Base-by-base conservation (phyloP, 768 basidiomycete species). In the Podaxis sp. region DNA sequence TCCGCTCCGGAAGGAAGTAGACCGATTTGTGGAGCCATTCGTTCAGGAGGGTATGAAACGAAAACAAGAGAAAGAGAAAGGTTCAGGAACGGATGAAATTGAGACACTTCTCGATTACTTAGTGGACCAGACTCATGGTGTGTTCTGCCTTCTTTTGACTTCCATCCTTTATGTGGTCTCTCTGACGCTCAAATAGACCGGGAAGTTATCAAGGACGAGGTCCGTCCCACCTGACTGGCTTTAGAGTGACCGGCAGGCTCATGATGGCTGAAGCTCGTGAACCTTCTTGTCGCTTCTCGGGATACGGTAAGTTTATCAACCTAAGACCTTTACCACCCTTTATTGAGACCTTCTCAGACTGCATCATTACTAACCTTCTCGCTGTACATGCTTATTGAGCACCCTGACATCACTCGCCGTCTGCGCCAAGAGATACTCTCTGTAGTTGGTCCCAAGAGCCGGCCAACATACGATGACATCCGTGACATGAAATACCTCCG, bases 201-300 rank as follows among this genome's bases (percentile, higher is more conserved):
- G 4, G 69, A 63, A 13, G 62, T 75, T 22, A 69, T 87, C n/a
- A 77, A 78, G 59, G 84, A 85, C 64, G 74, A 75, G 54, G 65
- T 69, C 17, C 4, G 60, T 53, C 24, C 19, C 15, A 24, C 24
- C 11, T 25, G 6, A 25, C 22, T 50, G 13, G 41, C 38, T 15
- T 8, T 33, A 33, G 29, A 15, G 53, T 17, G 33, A 24, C 33
- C 0, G 25, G 25, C 53, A 63, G 6, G 64, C 61, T 33, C 43
- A 27, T 47, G 55, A 46, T 55, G 19, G 13, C 54, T 22, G 47
- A 52, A 25, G 55, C 55, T 61, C n/a, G 66, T 85, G n/a, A 86
- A 86, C 64, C 81, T 87, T 46, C 71, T 84, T 15, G 75, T 87
- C 24, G 85, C 85, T 24, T 84, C 82, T 8, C 76, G 84, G 27